Conservation (phyloP, 176 grass and related monocot genomes). For the Tillandsia fasciculata region DNA sequence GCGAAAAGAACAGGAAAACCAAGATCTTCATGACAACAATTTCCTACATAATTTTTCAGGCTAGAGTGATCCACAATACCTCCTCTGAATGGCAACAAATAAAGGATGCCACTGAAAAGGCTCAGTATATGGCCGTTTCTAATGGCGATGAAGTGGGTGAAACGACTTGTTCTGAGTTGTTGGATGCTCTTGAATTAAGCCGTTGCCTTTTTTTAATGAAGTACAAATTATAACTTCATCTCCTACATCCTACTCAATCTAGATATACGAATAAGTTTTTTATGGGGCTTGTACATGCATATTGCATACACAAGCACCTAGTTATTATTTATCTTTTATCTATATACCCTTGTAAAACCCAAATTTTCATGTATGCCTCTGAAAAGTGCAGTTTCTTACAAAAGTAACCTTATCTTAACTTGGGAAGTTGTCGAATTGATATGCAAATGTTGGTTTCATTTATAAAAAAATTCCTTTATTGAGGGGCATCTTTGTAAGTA, state of each 20-base stretch:
- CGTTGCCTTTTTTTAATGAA: slow-evolving; percentile 93
- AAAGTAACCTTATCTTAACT: no score
- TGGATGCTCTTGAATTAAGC: slow-evolving; percentile 81
- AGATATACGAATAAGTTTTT: background rate
- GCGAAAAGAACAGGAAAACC: slow-evolving; percentile 5
- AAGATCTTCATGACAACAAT: slow-evolving; percentile 3
- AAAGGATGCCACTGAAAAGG: slow-evolving; percentile 81
- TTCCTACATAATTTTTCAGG: slow-evolving; percentile 23
- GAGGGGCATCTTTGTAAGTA: no score
- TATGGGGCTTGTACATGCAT: no score
- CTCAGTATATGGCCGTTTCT: slow-evolving; percentile 28
- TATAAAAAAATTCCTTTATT: no score
- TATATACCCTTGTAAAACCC: slow-evolving; percentile 13
- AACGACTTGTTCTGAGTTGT: slow-evolving; percentile 66
- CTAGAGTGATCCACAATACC: slow-evolving; percentile 74
- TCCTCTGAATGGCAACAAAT: slow-evolving; percentile 79
- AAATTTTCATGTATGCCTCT: slow-evolving; percentile 17
- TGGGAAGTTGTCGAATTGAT: no score
- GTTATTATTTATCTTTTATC: background rate
- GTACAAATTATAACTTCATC: slow-evolving; percentile 35
- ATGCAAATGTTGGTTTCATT: no score
- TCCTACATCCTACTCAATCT: background rate
- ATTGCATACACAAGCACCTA: background rate
- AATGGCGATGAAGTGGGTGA: slow-evolving; percentile 53
- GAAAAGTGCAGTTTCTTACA: no score